phyloP scores from a whole-genome alignment of 768 basidiomycete species.

The Boletus vinaceobasis region DNA sequence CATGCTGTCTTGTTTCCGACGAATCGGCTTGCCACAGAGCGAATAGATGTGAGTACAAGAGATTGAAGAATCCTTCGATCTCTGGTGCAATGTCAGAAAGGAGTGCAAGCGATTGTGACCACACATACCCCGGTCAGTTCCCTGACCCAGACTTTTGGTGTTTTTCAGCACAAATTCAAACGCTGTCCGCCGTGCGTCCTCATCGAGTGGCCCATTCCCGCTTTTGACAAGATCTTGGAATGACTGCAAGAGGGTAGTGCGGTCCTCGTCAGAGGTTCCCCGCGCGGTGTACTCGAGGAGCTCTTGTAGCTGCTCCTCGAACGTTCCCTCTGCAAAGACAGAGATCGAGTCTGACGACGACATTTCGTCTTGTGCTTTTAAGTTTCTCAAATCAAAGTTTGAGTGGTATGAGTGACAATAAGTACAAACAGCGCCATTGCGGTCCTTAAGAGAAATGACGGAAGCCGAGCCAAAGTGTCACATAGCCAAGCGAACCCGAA shows the following conservation, averaged over 20 bases:
- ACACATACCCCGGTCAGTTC: conserved; percentile 67
- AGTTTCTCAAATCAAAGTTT: conserved; percentile 11
- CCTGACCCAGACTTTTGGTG: conserved; percentile 70
- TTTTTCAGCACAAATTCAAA: conserved; percentile 59
- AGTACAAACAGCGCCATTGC: conserved; percentile 19
- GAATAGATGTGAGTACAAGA: conserved; percentile 71
- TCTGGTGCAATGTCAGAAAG: conserved; percentile 40
- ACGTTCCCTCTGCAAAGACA: conserved; percentile 85
- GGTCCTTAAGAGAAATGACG: too few species aligned
- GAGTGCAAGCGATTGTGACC: not conserved
- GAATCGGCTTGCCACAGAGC: conserved; percentile 54
- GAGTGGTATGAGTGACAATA: conserved; percentile 12
- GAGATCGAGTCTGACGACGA: conserved; percentile 70
- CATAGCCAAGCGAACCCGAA: too few species aligned
- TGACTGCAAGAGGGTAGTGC: conserved; percentile 55
- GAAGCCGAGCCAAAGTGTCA: too few species aligned
- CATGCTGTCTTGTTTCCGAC: conserved; percentile 50
- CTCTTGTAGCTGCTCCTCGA: conserved; percentile 81
- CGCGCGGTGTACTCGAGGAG: conserved; percentile 72
- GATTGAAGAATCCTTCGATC: conserved; percentile 86
- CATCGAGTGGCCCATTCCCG: conserved; percentile 53
- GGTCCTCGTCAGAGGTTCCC: conserved; percentile 65
- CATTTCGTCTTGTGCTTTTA: conserved; percentile 43
- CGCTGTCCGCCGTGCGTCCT: conserved; percentile 47
- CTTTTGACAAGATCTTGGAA: conserved; percentile 60